Percentiles rank a stretch among this genome's conserved stretches.
Evolutionary conservation across 179 eudicot genomes (phyloP).

Genomic region (Spergularia azorica): DNA sequence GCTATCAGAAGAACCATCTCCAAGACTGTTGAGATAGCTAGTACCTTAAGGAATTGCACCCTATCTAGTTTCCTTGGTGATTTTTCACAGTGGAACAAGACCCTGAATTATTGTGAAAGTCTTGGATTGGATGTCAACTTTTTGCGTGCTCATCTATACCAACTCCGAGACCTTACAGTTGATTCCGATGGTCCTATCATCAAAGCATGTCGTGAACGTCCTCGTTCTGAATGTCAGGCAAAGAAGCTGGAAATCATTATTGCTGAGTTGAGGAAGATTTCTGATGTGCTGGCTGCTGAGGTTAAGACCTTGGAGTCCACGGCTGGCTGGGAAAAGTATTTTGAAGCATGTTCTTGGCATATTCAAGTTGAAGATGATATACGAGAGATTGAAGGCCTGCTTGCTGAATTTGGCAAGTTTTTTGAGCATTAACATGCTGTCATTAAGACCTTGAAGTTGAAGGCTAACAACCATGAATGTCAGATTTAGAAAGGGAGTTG

Average conservation of each 20-base stretch:
- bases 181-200: slow-evolving; percentile 20
- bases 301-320: neutral
- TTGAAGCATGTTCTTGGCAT: neutral
- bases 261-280: neutral
- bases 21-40: slow-evolving; percentile 14
- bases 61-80: slow-evolving; percentile 14
- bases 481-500: slow-evolving; percentile 14
- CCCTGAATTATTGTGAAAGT: slow-evolving; percentile 4
- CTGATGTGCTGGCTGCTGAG: neutral
- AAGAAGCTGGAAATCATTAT: slow-evolving; percentile 21
- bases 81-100: slow-evolving; percentile 11
- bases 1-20: neutral
- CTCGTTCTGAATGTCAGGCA: slow-evolving; percentile 13
- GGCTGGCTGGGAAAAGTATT: neutral
- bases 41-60: slow-evolving; percentile 19
- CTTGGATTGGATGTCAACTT: slow-evolving; percentile 27
- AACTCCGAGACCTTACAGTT: slow-evolving; percentile 20
- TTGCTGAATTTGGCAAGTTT: slow-evolving; percentile 18
- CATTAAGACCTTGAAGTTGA: slow-evolving; percentile 13
- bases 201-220: slow-evolving; percentile 23
- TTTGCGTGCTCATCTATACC: slow-evolving; percentile 14
- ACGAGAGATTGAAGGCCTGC: slow-evolving; percentile 16
- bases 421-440: slow-evolving; percentile 19
- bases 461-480: slow-evolving; percentile 12
- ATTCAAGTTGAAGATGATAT: slow-evolving; percentile 12